phyloP scores from a whole-genome alignment of 495 filamentous ascomycete genomes.

The Immersiella caudata region DNA sequence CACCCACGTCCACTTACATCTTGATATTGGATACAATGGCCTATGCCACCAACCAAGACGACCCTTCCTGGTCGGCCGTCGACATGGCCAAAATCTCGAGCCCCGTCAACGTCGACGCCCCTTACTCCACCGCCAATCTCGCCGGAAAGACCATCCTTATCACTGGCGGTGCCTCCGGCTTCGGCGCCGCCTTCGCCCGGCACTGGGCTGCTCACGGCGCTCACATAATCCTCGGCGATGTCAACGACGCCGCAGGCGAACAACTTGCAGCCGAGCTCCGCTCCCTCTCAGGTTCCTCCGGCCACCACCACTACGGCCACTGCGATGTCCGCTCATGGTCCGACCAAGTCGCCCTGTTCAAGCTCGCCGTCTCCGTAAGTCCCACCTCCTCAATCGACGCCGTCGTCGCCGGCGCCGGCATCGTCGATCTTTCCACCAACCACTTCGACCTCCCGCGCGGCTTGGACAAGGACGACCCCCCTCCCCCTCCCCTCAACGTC shows the following conservation, averaged over 20 bases:
- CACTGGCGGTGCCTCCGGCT: constrained; percentile 56
- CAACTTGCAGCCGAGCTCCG: constrained; percentile 43
- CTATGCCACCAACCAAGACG: constrained; percentile 6
- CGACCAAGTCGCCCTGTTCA: constrained; percentile 64
- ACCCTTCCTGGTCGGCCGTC: constrained; percentile 27
- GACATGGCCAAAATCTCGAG: constrained; percentile 34
- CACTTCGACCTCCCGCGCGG: constrained; percentile 42
- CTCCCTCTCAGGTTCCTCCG: constrained; percentile 30
- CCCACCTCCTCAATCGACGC: constrained; percentile 60
- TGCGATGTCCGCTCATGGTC: constrained; percentile 60
- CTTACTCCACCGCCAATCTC: constrained; percentile 44
- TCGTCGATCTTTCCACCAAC: constrained; percentile 48
- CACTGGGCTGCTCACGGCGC: constrained; percentile 47
- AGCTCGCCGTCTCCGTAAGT: constrained; percentile 51
- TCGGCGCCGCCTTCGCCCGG: constrained; percentile 54
- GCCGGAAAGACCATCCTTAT: constrained; percentile 53
- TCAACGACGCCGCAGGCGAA: constrained; percentile 43
- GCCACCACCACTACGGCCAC: constrained; percentile 51
- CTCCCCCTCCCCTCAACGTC: constrained; percentile 56
- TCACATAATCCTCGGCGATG: constrained; percentile 53
- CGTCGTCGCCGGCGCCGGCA: constrained; percentile 71
- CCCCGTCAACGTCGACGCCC: constrained; percentile 40
- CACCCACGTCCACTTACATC: neutral
- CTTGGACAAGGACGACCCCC: constrained; percentile 48
- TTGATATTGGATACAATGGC: neutral